These are phyloP conservation scores for Wickerhamomyces xylosicus DNA, from an alignment of 805 yeast genomes.

Conservation along the genomic window DNA sequence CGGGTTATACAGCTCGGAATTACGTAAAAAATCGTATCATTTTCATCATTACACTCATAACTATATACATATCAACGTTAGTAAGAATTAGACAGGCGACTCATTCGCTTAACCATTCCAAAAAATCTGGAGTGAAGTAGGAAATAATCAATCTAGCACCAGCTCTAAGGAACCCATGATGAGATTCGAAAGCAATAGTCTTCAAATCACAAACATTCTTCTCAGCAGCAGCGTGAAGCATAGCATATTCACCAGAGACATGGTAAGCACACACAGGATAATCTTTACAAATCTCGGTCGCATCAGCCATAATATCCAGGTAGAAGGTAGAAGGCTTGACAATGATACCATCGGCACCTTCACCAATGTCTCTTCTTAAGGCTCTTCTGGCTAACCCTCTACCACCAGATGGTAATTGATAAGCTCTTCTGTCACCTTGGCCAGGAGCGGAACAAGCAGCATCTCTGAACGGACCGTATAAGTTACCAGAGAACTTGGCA, in stretches of 20 bases:
- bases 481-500: conserved; percentile 84
- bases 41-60: too few species aligned
- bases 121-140: conserved; percentile 90
- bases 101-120: conserved; percentile 76
- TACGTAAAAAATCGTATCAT: too few species aligned
- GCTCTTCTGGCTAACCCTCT: conserved; percentile 93
- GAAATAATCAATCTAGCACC: conserved; percentile 90
- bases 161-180: conserved; percentile 86
- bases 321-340: conserved; percentile 96
- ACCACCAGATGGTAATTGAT: conserved; percentile 90
- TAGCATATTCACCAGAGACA: conserved; percentile 95
- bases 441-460: conserved; percentile 92
- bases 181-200: conserved; percentile 70
- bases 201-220: conserved; percentile 86
- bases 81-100: too few species aligned
- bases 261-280: conserved; percentile 92
- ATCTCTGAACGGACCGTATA: conserved; percentile 96
- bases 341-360: conserved; percentile 93
- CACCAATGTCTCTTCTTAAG: conserved; percentile 69
- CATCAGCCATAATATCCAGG: conserved; percentile 83
- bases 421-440: conserved; percentile 83
- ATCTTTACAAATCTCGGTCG: conserved; percentile 70
- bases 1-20: too few species aligned
- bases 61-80: too few species aligned
- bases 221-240: conserved; percentile 97